phyloP scores from a whole-genome alignment of 306 rosid genomes.

The Ormosia emarginata region DNA sequence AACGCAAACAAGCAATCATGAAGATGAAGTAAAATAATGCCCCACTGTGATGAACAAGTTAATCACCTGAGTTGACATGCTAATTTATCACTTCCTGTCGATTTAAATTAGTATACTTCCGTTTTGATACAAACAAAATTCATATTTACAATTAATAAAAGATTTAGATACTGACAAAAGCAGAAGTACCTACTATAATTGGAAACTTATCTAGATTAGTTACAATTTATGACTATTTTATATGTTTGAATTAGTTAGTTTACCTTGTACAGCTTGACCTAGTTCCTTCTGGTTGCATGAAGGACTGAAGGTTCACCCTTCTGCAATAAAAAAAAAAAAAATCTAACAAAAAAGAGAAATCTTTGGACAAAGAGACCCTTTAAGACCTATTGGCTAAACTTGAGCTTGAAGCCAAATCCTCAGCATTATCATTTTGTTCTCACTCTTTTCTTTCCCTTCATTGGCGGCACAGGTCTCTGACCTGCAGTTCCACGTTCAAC shows the following conservation, averaged over 20 bases:
- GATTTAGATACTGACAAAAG: background rate
- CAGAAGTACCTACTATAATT: background rate
- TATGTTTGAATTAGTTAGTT: background rate
- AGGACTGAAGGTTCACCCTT: background rate
- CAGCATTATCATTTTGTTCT: conserved; percentile 22
- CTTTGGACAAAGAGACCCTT: conserved; percentile 22
- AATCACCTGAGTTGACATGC: background rate
- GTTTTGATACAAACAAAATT: background rate
- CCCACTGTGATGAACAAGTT: background rate
- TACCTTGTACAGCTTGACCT: background rate
- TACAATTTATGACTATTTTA: background rate
- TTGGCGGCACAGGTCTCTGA: conserved; percentile 12
- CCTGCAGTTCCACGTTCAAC: conserved; percentile 11
- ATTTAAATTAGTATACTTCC: background rate
- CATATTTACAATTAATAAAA: conserved; percentile 13
- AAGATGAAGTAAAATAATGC: background rate
- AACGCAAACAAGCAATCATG: background rate
- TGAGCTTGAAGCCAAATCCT: background rate
- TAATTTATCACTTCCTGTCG: background rate
- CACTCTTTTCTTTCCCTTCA: conserved; percentile 47
- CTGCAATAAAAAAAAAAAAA: background rate
- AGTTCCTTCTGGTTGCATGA: background rate
- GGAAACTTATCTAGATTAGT: background rate
- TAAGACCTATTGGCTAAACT: background rate
- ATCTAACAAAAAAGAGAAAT: background rate